Evolutionary conservation across 805 yeast species (phyloP).

Genomic region (Teunomyces aglyptinius): DNA sequence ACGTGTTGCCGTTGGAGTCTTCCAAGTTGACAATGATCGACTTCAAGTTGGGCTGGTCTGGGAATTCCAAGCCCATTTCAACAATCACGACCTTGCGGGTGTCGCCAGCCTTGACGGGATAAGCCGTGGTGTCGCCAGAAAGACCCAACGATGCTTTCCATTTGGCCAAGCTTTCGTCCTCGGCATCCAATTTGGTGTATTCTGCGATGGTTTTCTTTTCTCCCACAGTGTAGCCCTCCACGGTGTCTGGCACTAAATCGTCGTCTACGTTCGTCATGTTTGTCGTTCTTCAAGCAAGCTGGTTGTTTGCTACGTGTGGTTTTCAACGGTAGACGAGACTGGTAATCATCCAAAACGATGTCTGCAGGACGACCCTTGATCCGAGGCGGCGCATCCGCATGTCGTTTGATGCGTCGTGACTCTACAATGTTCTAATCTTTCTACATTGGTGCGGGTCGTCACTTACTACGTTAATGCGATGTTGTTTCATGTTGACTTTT

Average conservation of each 20-base stretch:
- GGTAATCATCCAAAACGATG: neutral
- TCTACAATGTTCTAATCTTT: too few relatives aligned
- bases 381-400: neutral
- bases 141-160: constrained; percentile 91
- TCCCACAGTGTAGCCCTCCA: constrained; percentile 62
- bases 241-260: constrained; percentile 61
- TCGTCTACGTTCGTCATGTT: constrained; percentile 38
- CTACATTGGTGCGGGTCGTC: too few relatives aligned
- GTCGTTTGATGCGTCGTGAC: neutral
- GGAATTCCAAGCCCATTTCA: constrained; percentile 69
- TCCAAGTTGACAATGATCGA: constrained; percentile 73
- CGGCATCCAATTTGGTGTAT: constrained; percentile 78
- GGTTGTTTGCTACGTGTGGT: constrained; percentile 2
- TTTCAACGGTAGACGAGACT: neutral
- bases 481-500: too few relatives aligned
- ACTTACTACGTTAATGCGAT: too few relatives aligned
- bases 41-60: constrained; percentile 51
- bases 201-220: constrained; percentile 80
- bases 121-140: constrained; percentile 48
- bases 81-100: constrained; percentile 74
- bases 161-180: constrained; percentile 84
- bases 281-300: neutral
- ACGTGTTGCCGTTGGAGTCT: constrained; percentile 52
- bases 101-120: constrained; percentile 71
- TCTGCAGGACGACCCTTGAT: neutral